Percentiles rank a stretch among this genome's conserved stretches.
These are phyloP conservation scores for Lactifluus echinatus DNA, from an alignment of 768 basidiomycete genomes.

Conservation along the genomic window DNA sequence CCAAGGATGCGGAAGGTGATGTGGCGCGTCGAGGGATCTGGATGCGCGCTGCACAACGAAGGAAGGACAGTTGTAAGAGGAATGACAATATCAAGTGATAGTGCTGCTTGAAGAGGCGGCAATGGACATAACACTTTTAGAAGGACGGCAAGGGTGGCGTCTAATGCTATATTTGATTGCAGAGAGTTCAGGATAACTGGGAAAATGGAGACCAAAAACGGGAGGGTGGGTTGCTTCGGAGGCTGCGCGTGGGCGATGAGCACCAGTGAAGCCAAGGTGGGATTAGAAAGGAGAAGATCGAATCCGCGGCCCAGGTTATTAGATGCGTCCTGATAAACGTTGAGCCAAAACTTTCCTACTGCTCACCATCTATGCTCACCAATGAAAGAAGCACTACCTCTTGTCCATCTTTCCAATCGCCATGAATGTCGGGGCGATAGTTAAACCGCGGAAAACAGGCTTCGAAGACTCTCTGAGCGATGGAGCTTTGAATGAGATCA, in stretches of 20 bases:
- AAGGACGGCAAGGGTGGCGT: slow-evolving; percentile 54
- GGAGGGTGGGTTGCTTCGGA: not conserved
- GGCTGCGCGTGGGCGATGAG: slow-evolving; percentile 12
- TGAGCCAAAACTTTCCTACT: not conserved
- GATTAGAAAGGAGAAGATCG: slow-evolving; percentile 12
- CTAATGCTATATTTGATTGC: slow-evolving; percentile 44
- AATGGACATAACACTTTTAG: slow-evolving; percentile 28
- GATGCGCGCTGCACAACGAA: slow-evolving; percentile 51
- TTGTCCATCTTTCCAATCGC: slow-evolving; percentile 19
- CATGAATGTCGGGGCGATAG: slow-evolving; percentile 3
- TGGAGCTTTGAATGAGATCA: slow-evolving; percentile 10
- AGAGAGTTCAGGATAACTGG: slow-evolving; percentile 41
- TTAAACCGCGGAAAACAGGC: slow-evolving; percentile 13
- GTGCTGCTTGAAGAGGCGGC: slow-evolving; percentile 10
- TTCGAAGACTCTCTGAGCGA: slow-evolving; percentile 17
- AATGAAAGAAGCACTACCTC: slow-evolving; percentile 9
- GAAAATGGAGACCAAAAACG: slow-evolving; percentile 27
- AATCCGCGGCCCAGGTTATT: slow-evolving; percentile 7
- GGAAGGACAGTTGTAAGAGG: slow-evolving; percentile 46
- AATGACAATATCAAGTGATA: slow-evolving; percentile 38
- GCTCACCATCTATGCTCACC: slow-evolving; percentile 15
- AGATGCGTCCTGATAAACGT: slow-evolving; percentile 2
- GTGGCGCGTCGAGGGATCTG: slow-evolving; percentile 49
- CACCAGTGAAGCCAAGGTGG: slow-evolving; percentile 15
- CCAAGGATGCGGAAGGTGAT: slow-evolving; percentile 54